Percentiles rank a stretch among this genome's conserved stretches.
These are phyloP conservation scores for Lithospermum erythrorhizon DNA, from an alignment of 257 asterid genomes.

Conservation along the genomic window DNA sequence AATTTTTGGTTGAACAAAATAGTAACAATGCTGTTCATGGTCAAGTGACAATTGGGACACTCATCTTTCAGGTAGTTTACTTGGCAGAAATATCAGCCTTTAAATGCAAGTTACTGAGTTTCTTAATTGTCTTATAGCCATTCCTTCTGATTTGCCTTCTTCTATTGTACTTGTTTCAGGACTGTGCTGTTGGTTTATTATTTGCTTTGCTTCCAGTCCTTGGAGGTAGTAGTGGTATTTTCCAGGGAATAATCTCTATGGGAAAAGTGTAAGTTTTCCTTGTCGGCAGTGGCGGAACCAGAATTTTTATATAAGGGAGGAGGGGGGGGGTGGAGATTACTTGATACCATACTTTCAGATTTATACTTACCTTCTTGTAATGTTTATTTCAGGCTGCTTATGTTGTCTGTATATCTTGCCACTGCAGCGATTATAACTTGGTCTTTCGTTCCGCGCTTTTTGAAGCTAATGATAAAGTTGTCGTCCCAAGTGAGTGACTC, in stretches of 20 bases:
- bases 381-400: slow-evolving; percentile 50
- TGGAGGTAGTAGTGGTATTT: slow-evolving; percentile 80
- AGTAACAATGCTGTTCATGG: slow-evolving; percentile 67
- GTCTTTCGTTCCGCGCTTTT: slow-evolving; percentile 72
- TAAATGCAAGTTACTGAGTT: not conserved
- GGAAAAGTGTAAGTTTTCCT: slow-evolving; percentile 62
- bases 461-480: slow-evolving; percentile 75
- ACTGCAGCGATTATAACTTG: slow-evolving; percentile 72
- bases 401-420: slow-evolving; percentile 50
- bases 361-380: slow-evolving; percentile 4
- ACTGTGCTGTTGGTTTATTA: slow-evolving; percentile 90
- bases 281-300: too few species aligned
- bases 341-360: not conserved
- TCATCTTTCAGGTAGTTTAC: slow-evolving; percentile 73
- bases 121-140: not conserved
- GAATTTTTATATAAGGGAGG: too few species aligned
- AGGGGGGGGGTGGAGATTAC: too few species aligned
- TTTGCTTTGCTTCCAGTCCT: slow-evolving; percentile 92
- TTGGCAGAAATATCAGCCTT: not conserved
- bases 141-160: slow-evolving; percentile 1
- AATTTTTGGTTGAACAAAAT: slow-evolving; percentile 75
- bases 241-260: slow-evolving; percentile 78
- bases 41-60: slow-evolving; percentile 95
- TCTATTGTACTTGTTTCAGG: slow-evolving; percentile 29
- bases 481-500: slow-evolving; percentile 70